These are phyloP conservation scores for Pichia norvegensis DNA, from an alignment of 1,139 yeast species.

Conservation along the genomic window DNA sequence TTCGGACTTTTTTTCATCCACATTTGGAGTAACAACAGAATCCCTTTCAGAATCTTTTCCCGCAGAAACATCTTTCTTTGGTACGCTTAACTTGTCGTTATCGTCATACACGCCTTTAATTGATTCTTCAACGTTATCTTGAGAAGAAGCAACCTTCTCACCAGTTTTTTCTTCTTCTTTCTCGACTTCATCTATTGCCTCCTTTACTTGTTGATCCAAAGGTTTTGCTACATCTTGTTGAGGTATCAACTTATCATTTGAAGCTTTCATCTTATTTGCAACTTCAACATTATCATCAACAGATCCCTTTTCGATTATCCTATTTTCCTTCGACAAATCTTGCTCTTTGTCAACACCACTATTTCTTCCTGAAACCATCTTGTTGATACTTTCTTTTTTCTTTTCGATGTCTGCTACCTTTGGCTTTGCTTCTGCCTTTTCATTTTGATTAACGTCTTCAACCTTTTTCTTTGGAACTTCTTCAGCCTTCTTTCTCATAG, in stretches of 20 bases:
- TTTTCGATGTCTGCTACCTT: background rate
- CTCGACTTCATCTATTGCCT: slow-evolving; percentile 4
- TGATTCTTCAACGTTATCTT: background rate
- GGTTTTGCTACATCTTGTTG: slow-evolving; percentile 21
- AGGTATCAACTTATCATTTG: slow-evolving; percentile 20
- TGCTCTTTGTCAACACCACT: background rate
- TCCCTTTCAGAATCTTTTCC: no score
- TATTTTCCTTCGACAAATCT: background rate
- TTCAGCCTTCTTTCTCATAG: slow-evolving; percentile 1
- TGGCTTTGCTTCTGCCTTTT: slow-evolving; percentile 9
- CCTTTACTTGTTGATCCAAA: slow-evolving; percentile 9
- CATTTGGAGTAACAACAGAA: slow-evolving; percentile 14
- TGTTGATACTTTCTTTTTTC: slow-evolving; percentile 7
- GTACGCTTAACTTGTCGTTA: no score
- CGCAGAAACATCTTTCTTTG: background rate
- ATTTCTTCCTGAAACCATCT: slow-evolving; percentile 1
- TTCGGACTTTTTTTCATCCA: slow-evolving; percentile 3
- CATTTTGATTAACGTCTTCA: background rate
- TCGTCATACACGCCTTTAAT: no score
- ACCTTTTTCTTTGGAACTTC: background rate
- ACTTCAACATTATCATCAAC: slow-evolving; percentile 16
- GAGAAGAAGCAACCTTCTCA: background rate
- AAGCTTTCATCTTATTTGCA: slow-evolving; percentile 20
- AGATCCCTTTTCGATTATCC: slow-evolving; percentile 5
- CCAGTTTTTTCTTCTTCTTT: background rate